These are phyloP conservation scores for Lentinula raphanica DNA, from an alignment of 768 basidiomycete species.

Conservation along the genomic window DNA sequence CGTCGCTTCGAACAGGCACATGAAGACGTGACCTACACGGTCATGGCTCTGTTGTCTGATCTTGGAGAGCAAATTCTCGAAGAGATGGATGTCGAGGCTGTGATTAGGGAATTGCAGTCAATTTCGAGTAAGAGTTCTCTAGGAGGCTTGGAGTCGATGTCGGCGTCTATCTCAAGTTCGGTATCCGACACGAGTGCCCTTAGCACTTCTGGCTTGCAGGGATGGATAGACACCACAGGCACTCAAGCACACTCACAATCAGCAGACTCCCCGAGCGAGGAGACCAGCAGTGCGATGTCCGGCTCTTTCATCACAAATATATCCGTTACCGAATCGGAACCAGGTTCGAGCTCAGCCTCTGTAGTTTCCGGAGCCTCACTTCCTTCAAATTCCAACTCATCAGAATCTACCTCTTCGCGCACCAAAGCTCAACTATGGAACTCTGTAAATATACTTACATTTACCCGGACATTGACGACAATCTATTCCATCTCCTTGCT, in stretches of 20 bases:
- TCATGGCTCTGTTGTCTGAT: slow-evolving; percentile 65
- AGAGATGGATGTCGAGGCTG: slow-evolving; percentile 71
- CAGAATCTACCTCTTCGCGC: slow-evolving; percentile 18
- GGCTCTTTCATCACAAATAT: slow-evolving; percentile 2
- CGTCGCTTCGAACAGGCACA: slow-evolving; percentile 73
- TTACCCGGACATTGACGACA: slow-evolving; percentile 83
- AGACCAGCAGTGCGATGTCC: slow-evolving; percentile 3
- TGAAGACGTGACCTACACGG: slow-evolving; percentile 71
- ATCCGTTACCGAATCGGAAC: slow-evolving; percentile 1
- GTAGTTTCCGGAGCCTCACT: too few species aligned
- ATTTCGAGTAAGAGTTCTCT: slow-evolving; percentile 12
- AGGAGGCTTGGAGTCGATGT: slow-evolving; percentile 1
- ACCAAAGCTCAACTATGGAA: slow-evolving; percentile 88
- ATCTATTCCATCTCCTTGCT: slow-evolving; percentile 85
- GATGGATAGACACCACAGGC: slow-evolving; percentile 8
- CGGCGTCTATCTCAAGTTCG: background rate
- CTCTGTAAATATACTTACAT: slow-evolving; percentile 84
- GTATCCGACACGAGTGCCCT: background rate
- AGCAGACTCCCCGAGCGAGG: background rate
- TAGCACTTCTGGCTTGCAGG: slow-evolving; percentile 10
- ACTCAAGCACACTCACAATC: background rate
- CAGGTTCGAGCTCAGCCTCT: slow-evolving; percentile 7
- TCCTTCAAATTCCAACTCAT: slow-evolving; percentile 1
- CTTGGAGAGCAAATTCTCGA: slow-evolving; percentile 60
- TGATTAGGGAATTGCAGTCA: slow-evolving; percentile 49